Percentiles rank a stretch among this genome's conserved stretches.
Evolutionary conservation across 805 yeast genomes (phyloP).

Genomic region (Ogataea ramenticola): DNA sequence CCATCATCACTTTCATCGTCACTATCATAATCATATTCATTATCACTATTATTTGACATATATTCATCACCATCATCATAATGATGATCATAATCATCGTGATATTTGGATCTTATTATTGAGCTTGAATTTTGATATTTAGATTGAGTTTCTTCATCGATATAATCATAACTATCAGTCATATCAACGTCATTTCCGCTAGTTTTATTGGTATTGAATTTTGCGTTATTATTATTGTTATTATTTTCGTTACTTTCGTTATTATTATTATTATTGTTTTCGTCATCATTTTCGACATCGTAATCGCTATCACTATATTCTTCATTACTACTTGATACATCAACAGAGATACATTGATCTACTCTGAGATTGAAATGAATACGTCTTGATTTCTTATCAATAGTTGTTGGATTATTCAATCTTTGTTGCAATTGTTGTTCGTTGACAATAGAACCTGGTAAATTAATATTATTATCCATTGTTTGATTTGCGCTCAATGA

Average conservation of each 20-base stretch:
- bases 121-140: conserved; percentile 2
- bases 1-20: conserved; percentile 21
- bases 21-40: conserved; percentile 13
- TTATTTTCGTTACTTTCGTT: conserved; percentile 1
- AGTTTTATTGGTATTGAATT: conserved; percentile 12
- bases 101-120: conserved; percentile 10
- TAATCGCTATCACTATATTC: conserved; percentile 20
- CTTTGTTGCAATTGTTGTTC: not conserved
- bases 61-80: not conserved
- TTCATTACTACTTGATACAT: conserved; percentile 16
- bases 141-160: conserved; percentile 12
- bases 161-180: conserved; percentile 17
- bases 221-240: conserved; percentile 13
- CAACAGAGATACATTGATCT: conserved; percentile 85
- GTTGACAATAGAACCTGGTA: conserved; percentile 2
- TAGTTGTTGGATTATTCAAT: conserved; percentile 2
- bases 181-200: conserved; percentile 13
- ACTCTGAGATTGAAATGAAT: conserved; percentile 94
- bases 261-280: not conserved
- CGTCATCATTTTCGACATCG: conserved; percentile 6
- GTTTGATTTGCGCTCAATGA: conserved; percentile 14
- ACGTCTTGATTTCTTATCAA: conserved; percentile 43
- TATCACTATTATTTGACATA: conserved; percentile 10
- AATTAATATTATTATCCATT: conserved; percentile 4
- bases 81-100: conserved; percentile 13